phyloP scores from a whole-genome alignment of 176 grass and related monocot genomes.

The Stipa capillata region DNA sequence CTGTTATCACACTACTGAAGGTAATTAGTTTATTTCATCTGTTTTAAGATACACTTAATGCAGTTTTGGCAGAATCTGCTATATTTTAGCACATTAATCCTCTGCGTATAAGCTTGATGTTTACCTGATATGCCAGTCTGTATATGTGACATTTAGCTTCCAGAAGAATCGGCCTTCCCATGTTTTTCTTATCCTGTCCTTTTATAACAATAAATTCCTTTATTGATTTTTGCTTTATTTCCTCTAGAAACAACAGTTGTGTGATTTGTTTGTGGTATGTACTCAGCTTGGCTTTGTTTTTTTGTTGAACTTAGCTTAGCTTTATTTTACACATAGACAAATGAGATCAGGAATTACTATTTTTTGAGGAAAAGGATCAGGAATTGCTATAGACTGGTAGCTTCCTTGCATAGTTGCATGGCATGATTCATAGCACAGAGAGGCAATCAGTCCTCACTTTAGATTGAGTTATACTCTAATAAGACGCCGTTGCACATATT shows the following conservation, averaged over 20 bases:
- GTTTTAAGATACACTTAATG: not conserved
- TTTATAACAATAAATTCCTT: not conserved
- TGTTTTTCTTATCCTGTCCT: not conserved
- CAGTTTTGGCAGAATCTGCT: not conserved
- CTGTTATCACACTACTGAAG: constrained; percentile 67
- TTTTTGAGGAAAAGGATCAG: no score
- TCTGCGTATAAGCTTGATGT: constrained; percentile 1
- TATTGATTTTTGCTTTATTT: not conserved
- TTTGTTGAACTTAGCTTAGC: not conserved
- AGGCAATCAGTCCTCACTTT: not conserved
- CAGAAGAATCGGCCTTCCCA: not conserved
- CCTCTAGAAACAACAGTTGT: not conserved
- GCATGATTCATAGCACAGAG: not conserved
- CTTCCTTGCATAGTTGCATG: not conserved
- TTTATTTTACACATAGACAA: not conserved
- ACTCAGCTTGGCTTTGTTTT: constrained; percentile 5
- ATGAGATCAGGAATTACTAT: not conserved
- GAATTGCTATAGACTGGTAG: not conserved
- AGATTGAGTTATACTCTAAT: not conserved
- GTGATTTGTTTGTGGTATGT: not conserved
- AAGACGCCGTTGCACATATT: not conserved
- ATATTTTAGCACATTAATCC: not conserved
- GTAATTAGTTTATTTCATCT: constrained; percentile 31
- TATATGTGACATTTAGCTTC: not conserved
- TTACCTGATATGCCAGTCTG: not conserved